phyloP scores from a whole-genome alignment of 2,329 filamentous ascomycete species.

The Mycosphaerella sp. region DNA sequence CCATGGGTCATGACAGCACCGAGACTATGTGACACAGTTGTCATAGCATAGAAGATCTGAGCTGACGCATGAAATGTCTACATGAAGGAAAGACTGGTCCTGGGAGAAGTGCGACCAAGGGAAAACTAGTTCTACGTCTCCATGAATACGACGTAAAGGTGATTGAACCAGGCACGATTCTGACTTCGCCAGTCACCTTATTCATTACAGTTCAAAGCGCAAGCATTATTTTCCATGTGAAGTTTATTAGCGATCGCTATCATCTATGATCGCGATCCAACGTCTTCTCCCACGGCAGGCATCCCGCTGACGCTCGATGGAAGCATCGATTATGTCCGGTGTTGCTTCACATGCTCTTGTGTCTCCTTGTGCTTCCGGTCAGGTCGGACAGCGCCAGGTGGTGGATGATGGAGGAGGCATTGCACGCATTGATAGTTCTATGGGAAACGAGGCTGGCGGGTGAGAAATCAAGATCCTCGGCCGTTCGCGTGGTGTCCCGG shows the following conservation, averaged over 20 bases:
- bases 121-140: background rate
- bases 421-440: no score
- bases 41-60: background rate
- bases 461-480: background rate
- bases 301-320: background rate
- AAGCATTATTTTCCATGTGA: background rate
- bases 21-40: background rate
- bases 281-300: background rate
- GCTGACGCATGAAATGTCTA: background rate
- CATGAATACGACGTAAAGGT: background rate
- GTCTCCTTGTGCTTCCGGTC: slow-evolving; percentile 1
- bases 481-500: background rate
- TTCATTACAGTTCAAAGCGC: slow-evolving; percentile 14
- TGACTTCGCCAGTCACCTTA: slow-evolving; percentile 10
- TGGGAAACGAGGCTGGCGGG: background rate
- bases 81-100: background rate
- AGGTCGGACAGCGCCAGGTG: slow-evolving; percentile 3
- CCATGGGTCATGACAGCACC: background rate
- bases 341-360: background rate
- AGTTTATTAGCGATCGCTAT: no score
- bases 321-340: no score
- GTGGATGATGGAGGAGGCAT: no score
- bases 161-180: slow-evolving; percentile 12
- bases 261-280: no score
- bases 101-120: background rate